Evolutionary conservation across 116 monocot species (phyloP).

Genomic region (Phalaenopsis hybrid): DNA sequence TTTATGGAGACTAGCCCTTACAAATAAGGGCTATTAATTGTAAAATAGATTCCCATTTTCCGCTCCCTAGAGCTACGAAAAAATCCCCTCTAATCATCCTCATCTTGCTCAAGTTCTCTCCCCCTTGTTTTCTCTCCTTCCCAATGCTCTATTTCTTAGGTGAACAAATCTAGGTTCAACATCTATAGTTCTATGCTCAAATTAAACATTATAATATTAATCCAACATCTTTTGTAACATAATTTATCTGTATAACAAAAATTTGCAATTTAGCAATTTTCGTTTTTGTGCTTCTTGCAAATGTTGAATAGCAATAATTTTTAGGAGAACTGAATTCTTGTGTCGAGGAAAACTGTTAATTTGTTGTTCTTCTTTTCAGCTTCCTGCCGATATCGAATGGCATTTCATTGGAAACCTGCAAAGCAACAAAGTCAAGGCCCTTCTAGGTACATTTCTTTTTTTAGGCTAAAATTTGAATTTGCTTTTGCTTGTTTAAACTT

Average conservation of each 20-base stretch:
- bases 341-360: neutral
- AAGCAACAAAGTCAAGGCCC: constrained; percentile 96
- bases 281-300: neutral
- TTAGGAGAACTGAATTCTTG: constrained; percentile 1
- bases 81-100: too few relatives aligned
- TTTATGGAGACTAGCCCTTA: too few relatives aligned
- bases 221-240: neutral
- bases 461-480: neutral
- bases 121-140: too few relatives aligned
- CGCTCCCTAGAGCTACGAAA: too few relatives aligned
- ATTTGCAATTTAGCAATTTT: neutral
- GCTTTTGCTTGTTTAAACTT: neutral
- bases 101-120: too few relatives aligned
- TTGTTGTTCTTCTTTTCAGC: constrained; percentile 40
- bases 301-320: neutral
- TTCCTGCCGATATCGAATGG: constrained; percentile 93
- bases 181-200: neutral
- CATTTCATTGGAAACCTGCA: constrained; percentile 95
- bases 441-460: constrained; percentile 52
- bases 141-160: too few relatives aligned
- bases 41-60: too few relatives aligned
- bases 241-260: neutral
- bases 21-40: too few relatives aligned
- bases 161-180: too few relatives aligned
- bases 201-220: neutral